Base-by-base conservation (phyloP, 2,329 filamentous ascomycete genomes). In the Blastomyces silverae region DNA sequence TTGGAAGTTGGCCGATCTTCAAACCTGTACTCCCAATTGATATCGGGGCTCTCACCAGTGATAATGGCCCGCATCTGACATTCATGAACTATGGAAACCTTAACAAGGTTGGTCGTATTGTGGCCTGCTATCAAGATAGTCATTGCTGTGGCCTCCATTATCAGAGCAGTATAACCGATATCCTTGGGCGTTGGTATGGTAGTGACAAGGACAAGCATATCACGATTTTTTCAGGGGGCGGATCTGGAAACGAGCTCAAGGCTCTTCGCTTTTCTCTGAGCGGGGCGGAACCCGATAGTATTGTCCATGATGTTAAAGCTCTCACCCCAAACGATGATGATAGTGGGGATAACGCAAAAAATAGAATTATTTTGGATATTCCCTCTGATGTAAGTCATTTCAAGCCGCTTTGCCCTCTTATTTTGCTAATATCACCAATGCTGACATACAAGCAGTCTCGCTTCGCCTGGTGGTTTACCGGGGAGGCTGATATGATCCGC, bases 141-240 rank as follows among this genome's bases (percentile, higher is more conserved):
- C 28, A 31, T n/a, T 57, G 55, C 53, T 34, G 25, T 34, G 53
- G 53, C 22, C 53, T 39, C 28, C 55, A 57, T 57, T 11, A 34
- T 39, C 8, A 39, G 20, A n/a, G 10, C 6, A 31, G 28, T 22
- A 17, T 57, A n/a, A n/a, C 20, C 17, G 55, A 57, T 10, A 28
- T 57, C 28, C 31, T 57, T 17, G 55, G 55, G 15, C 31, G 55
- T 22, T 57, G 31, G 55, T 57, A 57, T n/a, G 31, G 39, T n/a
- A 8, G 3, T n/a, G 55, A 57, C 34, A 57, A 39, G 31, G 55
- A 39, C 20, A 57, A 39, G 17, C 17, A 57, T 57, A n/a, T 39
- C 20, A 22, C 34, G 5, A 7, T 39, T 37, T 52, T 52, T 7
- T 57, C 28, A 39, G 15, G 20, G 10, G 13, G 17, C 8, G 28